Percentiles rank a stretch among this genome's conserved stretches.
These are phyloP conservation scores for Achlya hypogyna DNA, from an alignment of 352 stramenopile species.

Conservation along the genomic window DNA sequence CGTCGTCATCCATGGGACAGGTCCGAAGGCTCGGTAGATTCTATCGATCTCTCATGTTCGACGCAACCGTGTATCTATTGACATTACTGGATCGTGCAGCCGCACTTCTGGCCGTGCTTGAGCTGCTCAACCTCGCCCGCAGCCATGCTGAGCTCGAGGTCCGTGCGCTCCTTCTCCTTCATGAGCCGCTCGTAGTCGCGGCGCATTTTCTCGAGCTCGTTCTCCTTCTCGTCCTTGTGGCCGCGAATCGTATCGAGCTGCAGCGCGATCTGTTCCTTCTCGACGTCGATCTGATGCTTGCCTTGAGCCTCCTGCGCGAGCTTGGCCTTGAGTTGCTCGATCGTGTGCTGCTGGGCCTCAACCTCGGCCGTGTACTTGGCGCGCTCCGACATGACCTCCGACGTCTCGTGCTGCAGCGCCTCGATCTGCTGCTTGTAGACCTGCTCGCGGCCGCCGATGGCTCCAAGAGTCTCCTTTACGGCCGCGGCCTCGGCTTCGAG, in stretches of 20 bases:
- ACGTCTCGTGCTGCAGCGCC: conserved; percentile 66
- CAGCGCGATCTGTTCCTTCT: conserved; percentile 59
- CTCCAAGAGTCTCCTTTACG: conserved; percentile 76
- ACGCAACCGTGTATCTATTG: no score
- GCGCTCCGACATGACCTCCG: conserved; percentile 67
- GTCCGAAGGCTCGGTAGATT: no score
- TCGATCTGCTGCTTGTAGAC: conserved; percentile 85
- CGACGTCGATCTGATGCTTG: conserved; percentile 67
- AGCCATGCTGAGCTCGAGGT: conserved; percentile 69
- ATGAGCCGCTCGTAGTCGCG: conserved; percentile 57
- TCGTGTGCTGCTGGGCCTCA: conserved; percentile 56
- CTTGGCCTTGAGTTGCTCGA: conserved; percentile 52
- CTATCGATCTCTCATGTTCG: no score
- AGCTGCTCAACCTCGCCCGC: conserved; percentile 72
- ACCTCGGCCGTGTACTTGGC: conserved; percentile 47
- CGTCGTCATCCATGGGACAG: no score
- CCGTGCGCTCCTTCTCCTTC: conserved; percentile 72
- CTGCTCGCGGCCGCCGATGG: conserved; percentile 64
- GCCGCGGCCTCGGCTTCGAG: conserved; percentile 62
- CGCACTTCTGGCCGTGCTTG: conserved; percentile 53
- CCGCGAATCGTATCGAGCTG: conserved; percentile 51
- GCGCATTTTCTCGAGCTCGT: conserved; percentile 55
- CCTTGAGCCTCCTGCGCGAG: conserved; percentile 49
- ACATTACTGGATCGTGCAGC: conserved; percentile 58
- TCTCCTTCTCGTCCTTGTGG: conserved; percentile 46